Base-by-base conservation (phyloP, 108 stramenopile species). In the Epithemia pelagica region DNA sequence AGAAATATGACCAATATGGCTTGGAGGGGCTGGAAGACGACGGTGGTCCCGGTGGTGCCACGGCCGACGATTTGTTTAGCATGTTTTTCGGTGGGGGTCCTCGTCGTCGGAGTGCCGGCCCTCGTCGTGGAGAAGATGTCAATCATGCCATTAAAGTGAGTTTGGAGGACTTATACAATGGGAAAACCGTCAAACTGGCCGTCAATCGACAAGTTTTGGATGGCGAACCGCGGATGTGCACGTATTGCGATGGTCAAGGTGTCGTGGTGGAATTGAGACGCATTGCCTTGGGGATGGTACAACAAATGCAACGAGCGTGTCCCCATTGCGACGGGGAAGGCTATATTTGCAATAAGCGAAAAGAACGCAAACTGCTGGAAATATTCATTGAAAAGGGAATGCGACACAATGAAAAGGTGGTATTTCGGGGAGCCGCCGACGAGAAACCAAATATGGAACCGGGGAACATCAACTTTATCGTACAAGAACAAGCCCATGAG, bases 161-260 rank as follows among this genome's bases (percentile, higher is more conserved):
- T 56, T 78, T 99, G 70, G 97, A 99, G 62, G 97, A 99, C 73
- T 78, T 98, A 69, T 99, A 98, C 89, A 98, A 97, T 70, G 97
- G 99, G 30, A 97, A 97, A 82, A 98, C 95, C 0, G 89, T 92
- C 69, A 96, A 94, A 59, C 79, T 98, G 59, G 95, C 96, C 32
- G 88, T 98, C 61, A 95, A 89, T 66, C 88, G 97, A 58, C 85
- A 96, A 65, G 89, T 96, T 56, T 76, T 95, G 32, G 95, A 94
- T 28, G 94, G 92, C 10, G 82, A 89, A 52, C 81, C 90, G 19
- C 80, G 67, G 55, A 74, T 80, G 79, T 96, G 95, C 70, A 66
- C 76, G 19, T 66, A 79, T 2, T 97, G 97, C 72, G 82, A 92
- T 51, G 96, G 97, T 19, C 87, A 88, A 62, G 97, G 97, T 3